Conservation (phyloP, 345 rosid species). For the Aquilaria sinensis region DNA sequence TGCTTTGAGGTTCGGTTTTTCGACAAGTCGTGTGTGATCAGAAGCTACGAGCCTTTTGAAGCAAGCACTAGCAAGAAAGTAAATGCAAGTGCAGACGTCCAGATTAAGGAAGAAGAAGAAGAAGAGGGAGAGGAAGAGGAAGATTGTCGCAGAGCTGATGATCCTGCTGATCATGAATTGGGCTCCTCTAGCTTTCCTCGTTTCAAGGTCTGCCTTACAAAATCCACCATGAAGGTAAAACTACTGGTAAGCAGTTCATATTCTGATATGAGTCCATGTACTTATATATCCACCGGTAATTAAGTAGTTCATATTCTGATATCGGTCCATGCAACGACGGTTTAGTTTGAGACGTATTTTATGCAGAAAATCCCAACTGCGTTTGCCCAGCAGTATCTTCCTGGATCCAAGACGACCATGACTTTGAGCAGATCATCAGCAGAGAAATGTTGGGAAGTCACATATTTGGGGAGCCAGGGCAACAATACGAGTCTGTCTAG, state of each 20-base stretch:
- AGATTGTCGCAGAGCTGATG: background rate
- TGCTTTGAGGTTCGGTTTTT: constrained; percentile 14
- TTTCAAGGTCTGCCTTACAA: constrained; percentile 1
- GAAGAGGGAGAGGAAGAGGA: background rate
- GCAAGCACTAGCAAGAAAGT: background rate
- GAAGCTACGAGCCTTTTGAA: background rate
- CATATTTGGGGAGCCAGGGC: background rate
- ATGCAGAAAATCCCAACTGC: background rate
- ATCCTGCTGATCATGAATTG: background rate
- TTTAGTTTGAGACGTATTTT: background rate
- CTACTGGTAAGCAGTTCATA: background rate
- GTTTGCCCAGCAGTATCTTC: background rate
- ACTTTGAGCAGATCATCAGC: background rate
- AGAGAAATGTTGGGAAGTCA: background rate
- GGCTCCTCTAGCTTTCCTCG: background rate
- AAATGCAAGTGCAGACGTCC: background rate
- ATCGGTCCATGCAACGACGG: too few species aligned
- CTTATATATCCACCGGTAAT: too few species aligned
- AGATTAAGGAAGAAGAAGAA: background rate
- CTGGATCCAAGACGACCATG: background rate
- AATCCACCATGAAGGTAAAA: background rate
- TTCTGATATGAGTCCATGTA: too few species aligned
- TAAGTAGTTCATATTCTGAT: too few species aligned
- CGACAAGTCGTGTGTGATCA: constrained; percentile 1
- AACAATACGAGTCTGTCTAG: background rate